These are phyloP conservation scores for Spathaspora sp. DNA, from an alignment of 1,139 yeast species.

Conservation along the genomic window DNA sequence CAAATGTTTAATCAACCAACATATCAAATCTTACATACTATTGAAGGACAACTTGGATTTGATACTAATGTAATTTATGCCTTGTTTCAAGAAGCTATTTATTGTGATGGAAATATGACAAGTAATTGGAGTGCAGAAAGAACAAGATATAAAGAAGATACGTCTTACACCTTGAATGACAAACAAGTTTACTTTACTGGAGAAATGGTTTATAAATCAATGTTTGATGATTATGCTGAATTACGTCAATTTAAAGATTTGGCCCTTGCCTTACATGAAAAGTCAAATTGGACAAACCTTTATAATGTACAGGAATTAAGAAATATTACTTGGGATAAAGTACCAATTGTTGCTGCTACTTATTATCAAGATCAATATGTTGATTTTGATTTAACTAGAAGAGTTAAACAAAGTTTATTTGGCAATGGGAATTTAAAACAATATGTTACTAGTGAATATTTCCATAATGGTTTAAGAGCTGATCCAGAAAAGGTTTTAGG, in stretches of 20 bases:
- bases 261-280: constrained; percentile 42
- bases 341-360: constrained; percentile 53
- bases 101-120: constrained; percentile 37
- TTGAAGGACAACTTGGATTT: constrained; percentile 39
- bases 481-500: constrained; percentile 43
- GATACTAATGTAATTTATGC: constrained; percentile 57
- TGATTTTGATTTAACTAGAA: constrained; percentile 43
- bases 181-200: constrained; percentile 47
- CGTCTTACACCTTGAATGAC: constrained; percentile 7
- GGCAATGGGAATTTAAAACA: constrained; percentile 37
- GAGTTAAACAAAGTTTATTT: constrained; percentile 31
- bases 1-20: constrained; percentile 32
- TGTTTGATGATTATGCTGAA: constrained; percentile 49
- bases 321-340: constrained; percentile 27
- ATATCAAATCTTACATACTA: constrained; percentile 28
- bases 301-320: constrained; percentile 36
- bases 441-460: constrained; percentile 48
- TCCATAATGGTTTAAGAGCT: constrained; percentile 52
- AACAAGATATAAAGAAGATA: constrained; percentile 28
- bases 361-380: constrained; percentile 56
- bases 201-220: constrained; percentile 55
- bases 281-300: constrained; percentile 41
- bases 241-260: constrained; percentile 39
- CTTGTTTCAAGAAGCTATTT: constrained; percentile 57
- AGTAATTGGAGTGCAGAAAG: constrained; percentile 54